Percentiles rank a stretch among this genome's conserved stretches.
Conservation (phyloP, 208 protist species). For the Leishmania major region DNA sequence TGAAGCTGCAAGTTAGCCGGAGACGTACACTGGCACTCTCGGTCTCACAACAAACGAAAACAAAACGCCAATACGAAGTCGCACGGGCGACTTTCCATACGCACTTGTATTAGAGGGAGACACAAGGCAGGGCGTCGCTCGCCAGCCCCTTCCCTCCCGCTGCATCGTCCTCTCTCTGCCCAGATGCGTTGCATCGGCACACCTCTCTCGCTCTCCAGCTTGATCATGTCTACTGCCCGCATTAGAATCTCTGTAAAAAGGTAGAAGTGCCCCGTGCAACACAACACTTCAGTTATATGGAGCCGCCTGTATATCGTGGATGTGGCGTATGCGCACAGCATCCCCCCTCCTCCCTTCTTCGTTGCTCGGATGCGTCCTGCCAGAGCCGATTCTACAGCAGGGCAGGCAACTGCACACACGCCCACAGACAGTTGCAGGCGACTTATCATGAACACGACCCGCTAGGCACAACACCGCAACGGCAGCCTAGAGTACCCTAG, state of each 20-base stretch:
- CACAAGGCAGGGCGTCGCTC: background rate
- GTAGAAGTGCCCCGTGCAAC: background rate
- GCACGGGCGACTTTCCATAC: background rate
- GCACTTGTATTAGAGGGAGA: background rate
- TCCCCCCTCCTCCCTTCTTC: background rate
- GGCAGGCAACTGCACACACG: background rate
- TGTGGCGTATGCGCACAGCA: background rate
- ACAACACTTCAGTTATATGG: background rate
- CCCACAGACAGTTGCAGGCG: background rate
- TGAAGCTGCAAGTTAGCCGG: background rate
- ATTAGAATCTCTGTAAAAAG: background rate
- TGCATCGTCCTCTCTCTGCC: background rate
- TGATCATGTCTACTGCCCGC: background rate
- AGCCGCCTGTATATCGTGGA: background rate
- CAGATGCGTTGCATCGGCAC: background rate
- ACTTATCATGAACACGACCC: background rate
- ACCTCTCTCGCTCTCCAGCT: background rate
- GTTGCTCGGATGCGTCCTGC: background rate
- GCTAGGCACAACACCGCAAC: background rate
- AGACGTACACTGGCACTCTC: background rate
- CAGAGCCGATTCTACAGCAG: background rate
- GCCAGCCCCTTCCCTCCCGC: background rate
- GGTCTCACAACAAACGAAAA: background rate
- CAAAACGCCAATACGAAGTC: background rate
- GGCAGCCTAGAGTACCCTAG: constrained; percentile 19